Evolutionary conservation across 768 basidiomycete genomes (phyloP), one percentile per base, ranked within the genome.

Genomic region (Russula dissimulans): DNA sequence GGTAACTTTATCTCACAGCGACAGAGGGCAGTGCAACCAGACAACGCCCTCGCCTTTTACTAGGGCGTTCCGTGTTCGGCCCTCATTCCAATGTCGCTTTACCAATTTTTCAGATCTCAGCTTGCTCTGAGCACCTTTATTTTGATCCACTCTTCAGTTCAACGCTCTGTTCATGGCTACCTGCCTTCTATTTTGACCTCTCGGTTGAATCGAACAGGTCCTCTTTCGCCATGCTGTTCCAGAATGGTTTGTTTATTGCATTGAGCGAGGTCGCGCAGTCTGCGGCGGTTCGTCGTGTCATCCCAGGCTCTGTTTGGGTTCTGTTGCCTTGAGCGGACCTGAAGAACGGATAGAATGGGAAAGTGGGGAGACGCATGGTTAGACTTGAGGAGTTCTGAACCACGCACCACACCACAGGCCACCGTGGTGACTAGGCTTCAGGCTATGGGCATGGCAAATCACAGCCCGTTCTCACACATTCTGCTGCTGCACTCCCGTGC

Each of bases 11-110:
- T 26, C 22, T 26, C 1, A 17, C 3, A 65, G 80, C 77, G 78
- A 73, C 76, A 78, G 78, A 74, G 78, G 77, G 76, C 72, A 68
- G 72, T 75, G 73, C 80, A 81, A 81, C 62, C 75, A 79, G 75
- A 81, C 78, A 79, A 79, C 77, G 78, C 81, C 80, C 80, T 81
- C 80, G 80, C 80, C 80, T 81, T 81, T 81, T 81, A 81, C 80
- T 82, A 81, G 80, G 80, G 81, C 78, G 77, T 79, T 80, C 81
- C 79, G 81, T 82, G 80, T 79, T 69, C 69, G 70, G 71, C 76
- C 77, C 74, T 76, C 74, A 71, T 64, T 66, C 62, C 29, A 78
- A 77, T 77, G 74, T 75, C 75, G 79, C 76, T 72, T 73, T 74
- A 50, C 73, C 73, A 80, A 81, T 81, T 81, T 82, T 82, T 81